Evolutionary conservation across 176 grass and related monocot species (phyloP), one percentile per base, ranked within the genome.

Genomic region (Pontederia paniculata): DNA sequence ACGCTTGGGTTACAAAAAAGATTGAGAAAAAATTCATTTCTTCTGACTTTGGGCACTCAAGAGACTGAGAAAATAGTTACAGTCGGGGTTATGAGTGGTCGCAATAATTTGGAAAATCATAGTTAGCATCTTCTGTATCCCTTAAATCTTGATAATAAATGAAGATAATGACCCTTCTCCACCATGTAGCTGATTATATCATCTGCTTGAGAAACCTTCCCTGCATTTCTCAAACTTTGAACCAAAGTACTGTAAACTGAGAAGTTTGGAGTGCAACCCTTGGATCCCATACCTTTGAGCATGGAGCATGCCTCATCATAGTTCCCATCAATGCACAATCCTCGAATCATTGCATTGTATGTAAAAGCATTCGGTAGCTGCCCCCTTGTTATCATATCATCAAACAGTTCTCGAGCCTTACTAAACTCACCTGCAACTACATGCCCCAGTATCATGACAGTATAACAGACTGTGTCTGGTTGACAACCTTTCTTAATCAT

Each of bases 291-390:
- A 66, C 87, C 80, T 65, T 79, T 87, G 68, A 97, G 65, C 86
- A 87, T 81, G 68, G 65, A 45, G n/a, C 80, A 81, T 58, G 91
- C 91, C 81, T 97, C 84, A 70, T 84, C 78, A 76, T 89, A 97
- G 37, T 76, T 75, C 10, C 80, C 91, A 63, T 69, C 46, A 52
- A 66, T 65, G 78, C 91, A 90, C 68, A 90, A 76, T 23, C 83
- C 86, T 4, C 45, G 58, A 50, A 97, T 87, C 63, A 97, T 86
- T 43, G 76, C 75, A 79, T 87, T 97, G 69, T 97, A 90, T 4
- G 86, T 97, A 77, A 81, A 97, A 52, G 84, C 91, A 78, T 97
- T 97, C 3, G 91, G 91, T 48, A 90, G 78, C 57, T 87, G 83
- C 23, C 91, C 83, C 70, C 60, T 87, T 50, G 58, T 23, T 63